Evolutionary conservation across 1,139 yeast species (phyloP).

Genomic region (Yamadazyma epiphylla): DNA sequence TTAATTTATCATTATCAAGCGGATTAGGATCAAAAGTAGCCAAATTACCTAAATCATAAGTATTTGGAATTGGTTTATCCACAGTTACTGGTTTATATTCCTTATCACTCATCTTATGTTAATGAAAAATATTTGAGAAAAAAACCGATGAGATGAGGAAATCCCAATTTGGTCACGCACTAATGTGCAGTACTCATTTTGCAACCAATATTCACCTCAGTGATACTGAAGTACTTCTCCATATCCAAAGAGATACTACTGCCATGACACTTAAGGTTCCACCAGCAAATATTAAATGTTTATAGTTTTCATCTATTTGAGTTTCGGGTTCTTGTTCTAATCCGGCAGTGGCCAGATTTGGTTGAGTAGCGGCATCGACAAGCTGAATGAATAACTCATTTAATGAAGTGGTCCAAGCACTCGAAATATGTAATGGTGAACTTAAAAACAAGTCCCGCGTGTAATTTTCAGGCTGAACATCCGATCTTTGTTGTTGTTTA

Average conservation of each 20-base stretch:
- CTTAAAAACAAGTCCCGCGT: constrained; percentile 58
- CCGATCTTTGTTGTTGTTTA: constrained; percentile 87
- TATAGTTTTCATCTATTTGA: constrained; percentile 40
- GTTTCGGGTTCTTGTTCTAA: constrained; percentile 65
- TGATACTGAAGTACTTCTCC: constrained; percentile 50
- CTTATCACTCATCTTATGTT: constrained; percentile 18
- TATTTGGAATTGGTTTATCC: constrained; percentile 81
- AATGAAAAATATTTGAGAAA: too few species aligned
- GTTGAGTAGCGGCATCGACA: constrained; percentile 83
- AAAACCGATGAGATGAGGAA: too few species aligned
- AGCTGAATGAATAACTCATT: constrained; percentile 82
- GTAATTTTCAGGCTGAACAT: constrained; percentile 82
- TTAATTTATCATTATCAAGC: constrained; percentile 55
- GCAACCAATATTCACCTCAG: too few species aligned
- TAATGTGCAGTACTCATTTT: too few species aligned
- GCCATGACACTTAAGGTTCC: constrained; percentile 65
- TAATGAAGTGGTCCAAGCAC: constrained; percentile 83
- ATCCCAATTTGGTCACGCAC: too few species aligned
- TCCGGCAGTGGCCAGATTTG: constrained; percentile 78
- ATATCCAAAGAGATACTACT: constrained; percentile 56
- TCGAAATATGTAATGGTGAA: constrained; percentile 82
- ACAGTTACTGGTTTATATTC: constrained; percentile 72
- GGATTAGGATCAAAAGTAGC: constrained; percentile 88
- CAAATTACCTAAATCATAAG: constrained; percentile 81
- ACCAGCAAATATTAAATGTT: constrained; percentile 54